Base-by-base conservation (phyloP, 768 basidiomycete genomes). In the Pleurotus salmoneostramineus region DNA sequence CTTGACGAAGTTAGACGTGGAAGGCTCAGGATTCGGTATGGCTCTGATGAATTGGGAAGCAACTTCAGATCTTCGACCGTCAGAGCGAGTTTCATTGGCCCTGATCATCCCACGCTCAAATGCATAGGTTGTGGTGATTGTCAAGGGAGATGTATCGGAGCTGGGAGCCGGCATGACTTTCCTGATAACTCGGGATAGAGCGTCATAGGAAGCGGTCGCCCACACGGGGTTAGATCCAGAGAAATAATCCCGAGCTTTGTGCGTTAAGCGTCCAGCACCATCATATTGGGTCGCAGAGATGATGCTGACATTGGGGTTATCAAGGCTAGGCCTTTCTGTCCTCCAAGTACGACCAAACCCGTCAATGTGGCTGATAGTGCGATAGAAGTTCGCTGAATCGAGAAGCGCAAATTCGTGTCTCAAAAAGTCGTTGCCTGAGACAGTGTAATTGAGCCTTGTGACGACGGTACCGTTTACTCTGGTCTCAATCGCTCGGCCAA, bases 201-300 rank as follows among this genome's bases (percentile, higher is more conserved):
- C 2, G 27, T 54, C 40, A 31, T 40, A 54, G 6, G 12, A 42
- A 11, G 52, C 52, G 11, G 52, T 54, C 6, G 52, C 52, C 8
- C 43, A 54, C 5, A 12, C 5, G n/a, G 52, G 52, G 14, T 6
- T 40, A 42, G 52, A 40, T 11, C 52, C 52, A 14, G 52, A 14
- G 37, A 54, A 54, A 40, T 54, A 54, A 42, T 54, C 52, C 2
- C 52, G 52, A 4, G n/a, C 27, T 12, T 14, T n/a, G 27, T 33
- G 52, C 36, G 52, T 54, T n/a, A 54, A 40, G 12, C 52, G 35
- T 12, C 52, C 52, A 11, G 52, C 52, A 14, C 52, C 52, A 42
- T 54, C 52, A 14, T 40, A 54, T 40, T 54, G 11, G 15, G 21
- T 17, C 14, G 40, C 52, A 10, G 52, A 54, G 52, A 40, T 32